Conservation (phyloP, 2,329 filamentous ascomycete genomes). For the Xylogone sp. region DNA sequence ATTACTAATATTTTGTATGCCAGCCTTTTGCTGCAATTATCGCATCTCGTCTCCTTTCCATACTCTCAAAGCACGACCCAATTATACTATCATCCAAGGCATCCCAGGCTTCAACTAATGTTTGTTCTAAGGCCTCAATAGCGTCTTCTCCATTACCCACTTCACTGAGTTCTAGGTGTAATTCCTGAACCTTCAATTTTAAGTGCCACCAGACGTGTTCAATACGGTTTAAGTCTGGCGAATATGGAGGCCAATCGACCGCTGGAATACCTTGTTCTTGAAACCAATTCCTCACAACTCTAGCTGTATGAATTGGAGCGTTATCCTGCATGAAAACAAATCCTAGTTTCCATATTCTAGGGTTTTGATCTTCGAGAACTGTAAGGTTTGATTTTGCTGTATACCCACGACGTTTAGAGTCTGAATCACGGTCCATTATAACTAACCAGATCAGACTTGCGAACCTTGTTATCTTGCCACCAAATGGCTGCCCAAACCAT, state of each 20-base stretch:
- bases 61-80: constrained; percentile 1
- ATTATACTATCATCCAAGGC: background rate
- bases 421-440: too few relatives aligned
- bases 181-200: constrained; percentile 17
- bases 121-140: background rate
- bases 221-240: constrained; percentile 26
- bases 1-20: background rate
- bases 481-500: constrained; percentile 3
- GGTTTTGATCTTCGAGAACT: constrained; percentile 2
- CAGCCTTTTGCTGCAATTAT: background rate
- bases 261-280: constrained; percentile 10
- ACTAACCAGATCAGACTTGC: too few relatives aligned
- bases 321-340: constrained; percentile 21
- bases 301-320: constrained; percentile 16
- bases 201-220: constrained; percentile 21
- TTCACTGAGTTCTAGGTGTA: constrained; percentile 10
- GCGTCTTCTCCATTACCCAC: constrained; percentile 5
- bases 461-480: background rate
- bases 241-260: constrained; percentile 19
- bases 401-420: background rate
- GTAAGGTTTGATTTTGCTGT: background rate
- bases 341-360: background rate
- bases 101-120: constrained; percentile 1
- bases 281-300: constrained; percentile 11
- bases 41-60: constrained; percentile 2